Conservation (phyloP, 805 yeast genomes). For the Metschnikowia orientalis region DNA sequence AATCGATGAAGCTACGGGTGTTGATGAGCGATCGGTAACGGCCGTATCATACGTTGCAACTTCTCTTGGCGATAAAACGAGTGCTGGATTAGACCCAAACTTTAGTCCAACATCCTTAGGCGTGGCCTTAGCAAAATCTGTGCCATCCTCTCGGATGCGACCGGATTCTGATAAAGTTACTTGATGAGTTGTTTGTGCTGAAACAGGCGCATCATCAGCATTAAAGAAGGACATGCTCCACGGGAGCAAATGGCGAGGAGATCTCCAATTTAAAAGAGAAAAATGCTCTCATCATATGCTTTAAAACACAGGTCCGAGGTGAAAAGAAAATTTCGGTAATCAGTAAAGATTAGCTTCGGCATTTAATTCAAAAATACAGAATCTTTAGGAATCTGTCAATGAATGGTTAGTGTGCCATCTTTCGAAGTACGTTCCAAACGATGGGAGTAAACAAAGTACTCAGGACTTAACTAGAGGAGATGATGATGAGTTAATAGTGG, state of each 20-base stretch:
- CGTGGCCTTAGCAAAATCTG: neutral
- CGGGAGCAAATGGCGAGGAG: constrained; percentile 1
- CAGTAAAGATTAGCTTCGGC: neutral
- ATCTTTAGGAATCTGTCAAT: neutral
- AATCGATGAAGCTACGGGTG: neutral
- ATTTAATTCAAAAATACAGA: neutral
- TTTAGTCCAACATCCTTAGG: too few relatives aligned
- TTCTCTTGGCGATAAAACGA: too few relatives aligned
- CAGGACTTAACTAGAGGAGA: too few relatives aligned
- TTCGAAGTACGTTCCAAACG: neutral
- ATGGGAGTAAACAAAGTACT: neutral
- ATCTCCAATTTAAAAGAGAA: neutral
- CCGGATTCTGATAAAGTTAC: neutral
- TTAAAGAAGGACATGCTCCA: neutral
- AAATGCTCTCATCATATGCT: neutral
- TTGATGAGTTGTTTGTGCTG: constrained; percentile 1
- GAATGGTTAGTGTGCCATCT: neutral
- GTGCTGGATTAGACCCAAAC: too few relatives aligned
- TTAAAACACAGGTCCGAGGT: neutral
- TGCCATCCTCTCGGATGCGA: neutral
- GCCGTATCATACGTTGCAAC: too few relatives aligned
- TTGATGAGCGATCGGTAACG: too few relatives aligned
- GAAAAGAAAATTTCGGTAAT: too few relatives aligned
- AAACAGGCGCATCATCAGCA: neutral
- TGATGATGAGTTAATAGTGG: too few relatives aligned